These are phyloP conservation scores for Takashimella koratensis DNA, from an alignment of 1,284 basidiomycete genomes.

Conservation along the genomic window DNA sequence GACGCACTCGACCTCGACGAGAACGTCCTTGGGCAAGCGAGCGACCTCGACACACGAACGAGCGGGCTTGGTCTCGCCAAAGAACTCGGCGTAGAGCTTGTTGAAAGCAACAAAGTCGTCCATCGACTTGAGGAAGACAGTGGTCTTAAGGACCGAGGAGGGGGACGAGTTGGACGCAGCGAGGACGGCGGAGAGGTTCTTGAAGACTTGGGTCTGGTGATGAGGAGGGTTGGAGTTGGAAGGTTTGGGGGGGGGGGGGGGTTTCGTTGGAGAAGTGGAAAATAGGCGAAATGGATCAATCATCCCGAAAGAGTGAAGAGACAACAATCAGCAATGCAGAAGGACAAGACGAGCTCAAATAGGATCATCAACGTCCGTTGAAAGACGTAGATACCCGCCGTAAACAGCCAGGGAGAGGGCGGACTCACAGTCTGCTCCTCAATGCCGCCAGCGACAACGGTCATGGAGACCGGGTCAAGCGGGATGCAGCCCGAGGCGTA, in stretches of 20 bases:
- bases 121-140: conserved; percentile 91
- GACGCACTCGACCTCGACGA: conserved; percentile 91
- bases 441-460: conserved; percentile 73
- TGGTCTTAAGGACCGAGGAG: conserved; percentile 78
- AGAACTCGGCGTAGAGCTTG: conserved; percentile 65
- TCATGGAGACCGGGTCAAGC: conserved; percentile 69
- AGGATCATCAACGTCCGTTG: no score
- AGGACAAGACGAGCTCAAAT: no score
- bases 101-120: conserved; percentile 85
- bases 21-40: conserved; percentile 68
- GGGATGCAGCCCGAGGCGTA: conserved; percentile 90
- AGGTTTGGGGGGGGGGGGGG: not conserved
- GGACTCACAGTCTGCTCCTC: conserved; percentile 66
- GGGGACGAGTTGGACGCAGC: conserved; percentile 74
- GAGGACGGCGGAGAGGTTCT: conserved; percentile 80
- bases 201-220: conserved; percentile 65
- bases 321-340: not conserved
- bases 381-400: no score
- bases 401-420: no score
- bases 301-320: not conserved
- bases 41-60: conserved; percentile 84
- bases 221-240: not conserved
- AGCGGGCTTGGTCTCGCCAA: conserved; percentile 88
- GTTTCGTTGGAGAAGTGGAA: no score
- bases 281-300: not conserved